Evolutionary conservation across 192 early-diverging fungal genomes (phyloP).

Genomic region (Geranomyces michiganensis): DNA sequence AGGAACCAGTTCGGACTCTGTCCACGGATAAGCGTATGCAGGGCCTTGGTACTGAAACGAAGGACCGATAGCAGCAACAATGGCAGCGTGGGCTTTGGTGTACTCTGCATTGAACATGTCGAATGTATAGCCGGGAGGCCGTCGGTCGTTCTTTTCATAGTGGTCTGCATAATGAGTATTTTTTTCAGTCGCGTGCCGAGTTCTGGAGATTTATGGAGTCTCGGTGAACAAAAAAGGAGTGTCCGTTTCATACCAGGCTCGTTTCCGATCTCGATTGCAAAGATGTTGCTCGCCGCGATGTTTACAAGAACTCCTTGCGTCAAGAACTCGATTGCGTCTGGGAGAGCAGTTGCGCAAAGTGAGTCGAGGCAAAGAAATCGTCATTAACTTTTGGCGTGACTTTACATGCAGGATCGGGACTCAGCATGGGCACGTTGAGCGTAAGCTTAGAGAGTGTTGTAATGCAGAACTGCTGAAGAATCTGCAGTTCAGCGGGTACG

Average conservation of each 20-base stretch:
- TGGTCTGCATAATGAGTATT: slow-evolving; percentile 15
- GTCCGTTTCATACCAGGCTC: slow-evolving; percentile 22
- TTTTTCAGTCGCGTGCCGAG: not conserved
- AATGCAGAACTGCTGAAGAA: slow-evolving; percentile 18
- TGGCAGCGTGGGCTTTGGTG: slow-evolving; percentile 15
- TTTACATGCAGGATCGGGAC: slow-evolving; percentile 31
- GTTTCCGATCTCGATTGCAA: slow-evolving; percentile 34
- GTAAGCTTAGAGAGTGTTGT: slow-evolving; percentile 1
- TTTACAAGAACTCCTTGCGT: slow-evolving; percentile 13
- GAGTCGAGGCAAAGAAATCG: no score
- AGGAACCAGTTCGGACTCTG: slow-evolving; percentile 3
- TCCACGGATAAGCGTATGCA: slow-evolving; percentile 32
- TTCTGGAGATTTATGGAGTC: no score
- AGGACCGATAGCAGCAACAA: slow-evolving; percentile 14
- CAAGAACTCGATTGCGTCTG: slow-evolving; percentile 32
- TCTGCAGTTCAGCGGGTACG: slow-evolving; percentile 17
- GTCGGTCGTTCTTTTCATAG: slow-evolving; percentile 26
- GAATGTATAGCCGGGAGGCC: slow-evolving; percentile 23
- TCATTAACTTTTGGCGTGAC: not conserved
- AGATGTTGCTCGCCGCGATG: slow-evolving; percentile 21
- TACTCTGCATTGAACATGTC: slow-evolving; percentile 20
- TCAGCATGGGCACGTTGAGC: slow-evolving; percentile 27
- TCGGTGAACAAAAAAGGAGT: not conserved
- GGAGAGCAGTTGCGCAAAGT: not conserved
- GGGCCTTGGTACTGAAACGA: slow-evolving; percentile 28